A percentile compares a stretch with the other conserved stretches of the same genome.
These are phyloP conservation scores for Exserohilum rostratum DNA, from an alignment of 2,329 filamentous ascomycete genomes.

Conservation along the genomic window DNA sequence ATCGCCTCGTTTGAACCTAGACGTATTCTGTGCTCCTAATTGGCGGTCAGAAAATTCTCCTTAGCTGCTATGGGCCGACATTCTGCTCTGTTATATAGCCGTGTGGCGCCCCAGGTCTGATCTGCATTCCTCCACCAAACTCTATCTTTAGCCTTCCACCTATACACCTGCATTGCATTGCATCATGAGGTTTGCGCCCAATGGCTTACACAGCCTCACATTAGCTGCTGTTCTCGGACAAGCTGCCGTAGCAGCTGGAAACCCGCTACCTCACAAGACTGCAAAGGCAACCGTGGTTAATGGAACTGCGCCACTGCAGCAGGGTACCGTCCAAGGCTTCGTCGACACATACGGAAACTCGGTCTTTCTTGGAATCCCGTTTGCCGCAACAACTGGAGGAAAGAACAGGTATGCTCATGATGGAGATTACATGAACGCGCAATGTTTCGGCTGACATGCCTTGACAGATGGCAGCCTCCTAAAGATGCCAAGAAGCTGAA, in stretches of 20 bases:
- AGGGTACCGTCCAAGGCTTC: slow-evolving; percentile 27
- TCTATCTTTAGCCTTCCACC: slow-evolving; percentile 4
- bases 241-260: slow-evolving; percentile 7
- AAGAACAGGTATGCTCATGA: slow-evolving; percentile 23
- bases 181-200: slow-evolving; percentile 16
- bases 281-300: slow-evolving; percentile 7
- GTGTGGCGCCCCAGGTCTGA: slow-evolving; percentile 7
- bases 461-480: slow-evolving; percentile 27
- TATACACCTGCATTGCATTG: slow-evolving; percentile 3
- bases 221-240: slow-evolving; percentile 12
- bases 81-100: slow-evolving; percentile 12
- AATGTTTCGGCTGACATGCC: background rate
- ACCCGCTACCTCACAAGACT: slow-evolving; percentile 12
- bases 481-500: slow-evolving; percentile 17
- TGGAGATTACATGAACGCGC: background rate
- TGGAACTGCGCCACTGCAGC: slow-evolving; percentile 18
- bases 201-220: slow-evolving; percentile 12
- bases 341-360: slow-evolving; percentile 26
- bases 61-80: slow-evolving; percentile 1
- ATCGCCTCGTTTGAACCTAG: slow-evolving; percentile 3
- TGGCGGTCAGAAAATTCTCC: slow-evolving; percentile 12
- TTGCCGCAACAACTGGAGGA: slow-evolving; percentile 31
- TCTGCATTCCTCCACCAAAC: slow-evolving; percentile 14
- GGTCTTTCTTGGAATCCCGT: slow-evolving; percentile 32
- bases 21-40: background rate